These are phyloP conservation scores for Eucalyptus erythrocorys DNA, from an alignment of 345 rosid genomes.

Conservation along the genomic window DNA sequence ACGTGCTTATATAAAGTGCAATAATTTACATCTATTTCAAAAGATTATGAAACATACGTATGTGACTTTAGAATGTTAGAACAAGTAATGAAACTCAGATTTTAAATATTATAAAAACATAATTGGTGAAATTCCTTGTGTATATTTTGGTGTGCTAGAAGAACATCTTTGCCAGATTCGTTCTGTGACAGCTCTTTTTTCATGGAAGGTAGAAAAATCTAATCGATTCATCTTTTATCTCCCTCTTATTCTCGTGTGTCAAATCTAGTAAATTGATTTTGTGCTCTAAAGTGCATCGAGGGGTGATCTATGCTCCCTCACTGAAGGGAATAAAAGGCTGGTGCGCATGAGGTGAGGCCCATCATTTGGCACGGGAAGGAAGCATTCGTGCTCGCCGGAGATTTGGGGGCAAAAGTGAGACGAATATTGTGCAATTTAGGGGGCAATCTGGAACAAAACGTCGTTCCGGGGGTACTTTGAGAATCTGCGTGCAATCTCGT, in stretches of 20 bases:
- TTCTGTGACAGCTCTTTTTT: neutral
- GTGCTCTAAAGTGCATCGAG: neutral
- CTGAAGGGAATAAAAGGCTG: neutral
- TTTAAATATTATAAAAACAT: neutral
- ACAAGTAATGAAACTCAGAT: neutral
- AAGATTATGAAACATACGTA: neutral
- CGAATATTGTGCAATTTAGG: neutral
- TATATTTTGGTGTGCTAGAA: neutral
- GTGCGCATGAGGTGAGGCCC: neutral
- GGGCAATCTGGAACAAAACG: neutral
- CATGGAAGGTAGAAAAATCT: neutral
- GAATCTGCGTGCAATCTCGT: neutral
- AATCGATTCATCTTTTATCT: neutral
- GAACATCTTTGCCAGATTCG: neutral
- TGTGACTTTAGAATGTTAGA: neutral
- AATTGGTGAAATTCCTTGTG: rapidly evolving
- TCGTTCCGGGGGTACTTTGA: neutral
- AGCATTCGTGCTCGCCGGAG: neutral
- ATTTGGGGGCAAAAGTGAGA: neutral
- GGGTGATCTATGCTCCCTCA: neutral
- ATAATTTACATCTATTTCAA: neutral
- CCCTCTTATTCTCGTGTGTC: too few species aligned
- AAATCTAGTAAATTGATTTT: neutral
- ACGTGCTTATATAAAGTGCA: neutral
- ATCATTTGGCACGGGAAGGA: neutral